These are phyloP conservation scores for Earliella scabrosa DNA, from an alignment of 1,284 basidiomycete species.

Conservation along the genomic window DNA sequence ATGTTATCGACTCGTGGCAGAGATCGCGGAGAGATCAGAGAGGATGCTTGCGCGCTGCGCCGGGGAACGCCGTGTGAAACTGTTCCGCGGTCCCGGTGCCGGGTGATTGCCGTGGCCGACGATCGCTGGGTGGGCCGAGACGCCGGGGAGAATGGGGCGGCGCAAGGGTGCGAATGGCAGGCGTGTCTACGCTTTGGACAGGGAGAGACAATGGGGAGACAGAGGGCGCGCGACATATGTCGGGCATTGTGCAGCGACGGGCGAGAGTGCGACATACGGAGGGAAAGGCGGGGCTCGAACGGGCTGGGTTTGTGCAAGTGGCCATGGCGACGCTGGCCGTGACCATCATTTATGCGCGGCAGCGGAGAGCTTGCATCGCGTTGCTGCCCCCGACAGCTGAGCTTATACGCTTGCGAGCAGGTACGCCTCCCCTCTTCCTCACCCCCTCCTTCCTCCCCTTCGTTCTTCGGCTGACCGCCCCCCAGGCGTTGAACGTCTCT, in stretches of 20 bases:
- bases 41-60: not conserved
- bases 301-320: constrained; percentile 18
- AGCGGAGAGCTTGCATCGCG: not conserved
- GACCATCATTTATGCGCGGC: constrained; percentile 26
- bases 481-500: constrained; percentile 64
- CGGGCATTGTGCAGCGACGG: not conserved
- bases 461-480: constrained; percentile 40
- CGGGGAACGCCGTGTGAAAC: too few relatives aligned
- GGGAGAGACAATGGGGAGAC: too few relatives aligned
- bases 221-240: not conserved
- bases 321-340: constrained; percentile 32
- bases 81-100: too few relatives aligned
- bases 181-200: too few relatives aligned
- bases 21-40: not conserved
- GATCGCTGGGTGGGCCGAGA: not conserved
- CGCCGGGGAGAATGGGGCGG: not conserved
- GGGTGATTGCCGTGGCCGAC: constrained; percentile 18
- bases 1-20: constrained; percentile 6
- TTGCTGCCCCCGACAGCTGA: constrained; percentile 18
- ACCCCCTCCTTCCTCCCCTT: constrained; percentile 26
- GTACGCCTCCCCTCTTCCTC: constrained; percentile 19
- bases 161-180: not conserved
- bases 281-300: constrained; percentile 7
- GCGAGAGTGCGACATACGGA: not conserved
- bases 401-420: constrained; percentile 23